Conservation (phyloP, 805 yeast genomes). For the Saccharomycopsis fodiens region DNA sequence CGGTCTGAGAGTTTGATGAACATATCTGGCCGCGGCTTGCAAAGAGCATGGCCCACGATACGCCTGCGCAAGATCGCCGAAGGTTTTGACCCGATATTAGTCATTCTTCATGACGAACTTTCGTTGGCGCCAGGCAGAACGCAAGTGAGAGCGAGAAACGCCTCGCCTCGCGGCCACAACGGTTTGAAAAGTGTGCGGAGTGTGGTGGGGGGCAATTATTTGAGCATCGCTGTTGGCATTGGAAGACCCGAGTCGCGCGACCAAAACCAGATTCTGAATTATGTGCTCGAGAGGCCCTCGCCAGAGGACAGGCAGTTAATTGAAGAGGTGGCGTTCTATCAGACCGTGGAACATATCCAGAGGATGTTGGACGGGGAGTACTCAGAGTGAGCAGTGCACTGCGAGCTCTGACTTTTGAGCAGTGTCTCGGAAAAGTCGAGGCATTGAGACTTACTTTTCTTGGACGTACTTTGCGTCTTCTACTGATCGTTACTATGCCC, state of each 20-base stretch:
- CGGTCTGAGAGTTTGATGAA: constrained; percentile 17
- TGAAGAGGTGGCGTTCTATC: constrained; percentile 33
- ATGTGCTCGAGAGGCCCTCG: constrained; percentile 53
- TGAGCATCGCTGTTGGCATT: constrained; percentile 71
- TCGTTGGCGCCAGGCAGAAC: constrained; percentile 58
- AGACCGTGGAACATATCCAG: constrained; percentile 32
- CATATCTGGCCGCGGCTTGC: constrained; percentile 12
- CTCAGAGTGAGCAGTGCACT: too few species aligned
- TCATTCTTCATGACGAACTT: constrained; percentile 76
- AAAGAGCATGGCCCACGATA: constrained; percentile 8
- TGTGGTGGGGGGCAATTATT: constrained; percentile 40
- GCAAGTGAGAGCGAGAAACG: constrained; percentile 50
- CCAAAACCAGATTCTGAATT: constrained; percentile 42
- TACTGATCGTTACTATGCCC: neutral
- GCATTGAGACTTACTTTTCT: too few species aligned
- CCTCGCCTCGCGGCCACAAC: constrained; percentile 76
- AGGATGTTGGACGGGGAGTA: constrained; percentile 11
- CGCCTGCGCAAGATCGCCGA: constrained; percentile 2
- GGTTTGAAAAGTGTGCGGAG: constrained; percentile 59
- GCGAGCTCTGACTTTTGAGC: too few species aligned
- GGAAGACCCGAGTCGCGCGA: constrained; percentile 52
- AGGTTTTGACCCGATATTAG: constrained; percentile 16
- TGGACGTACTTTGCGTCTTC: neutral
- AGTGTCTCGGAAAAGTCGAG: too few species aligned
- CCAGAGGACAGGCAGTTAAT: constrained; percentile 37